These are phyloP conservation scores for Priceomyces melissophilus DNA, from an alignment of 805 yeast genomes.

Conservation along the genomic window DNA sequence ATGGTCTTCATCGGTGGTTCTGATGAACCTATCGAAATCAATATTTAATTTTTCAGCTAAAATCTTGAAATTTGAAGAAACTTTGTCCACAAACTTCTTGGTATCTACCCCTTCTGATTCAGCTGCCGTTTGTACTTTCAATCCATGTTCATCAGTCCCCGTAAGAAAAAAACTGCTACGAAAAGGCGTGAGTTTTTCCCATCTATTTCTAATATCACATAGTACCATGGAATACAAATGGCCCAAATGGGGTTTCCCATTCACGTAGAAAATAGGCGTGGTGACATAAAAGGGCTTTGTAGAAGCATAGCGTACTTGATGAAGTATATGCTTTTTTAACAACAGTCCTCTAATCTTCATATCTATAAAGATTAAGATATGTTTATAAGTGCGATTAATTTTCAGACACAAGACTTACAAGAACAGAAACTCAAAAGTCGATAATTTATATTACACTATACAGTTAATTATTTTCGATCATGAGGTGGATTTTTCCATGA, in stretches of 20 bases:
- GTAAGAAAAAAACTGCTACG: slow-evolving; percentile 58
- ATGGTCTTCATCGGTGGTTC: slow-evolving; percentile 90
- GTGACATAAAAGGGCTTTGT: slow-evolving; percentile 53
- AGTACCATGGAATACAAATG: slow-evolving; percentile 85
- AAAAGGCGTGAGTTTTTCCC: slow-evolving; percentile 49
- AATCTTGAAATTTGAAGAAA: slow-evolving; percentile 59
- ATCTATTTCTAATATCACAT: slow-evolving; percentile 74
- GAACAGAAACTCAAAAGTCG: too few relatives aligned
- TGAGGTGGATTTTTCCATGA: slow-evolving; percentile 45
- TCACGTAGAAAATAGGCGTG: slow-evolving; percentile 94
- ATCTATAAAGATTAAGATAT: too few relatives aligned
- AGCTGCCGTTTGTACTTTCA: slow-evolving; percentile 90
- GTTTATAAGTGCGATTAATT: too few relatives aligned
- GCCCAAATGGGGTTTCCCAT: slow-evolving; percentile 92
- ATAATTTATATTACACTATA: too few relatives aligned
- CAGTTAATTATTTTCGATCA: background rate
- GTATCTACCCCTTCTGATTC: slow-evolving; percentile 47
- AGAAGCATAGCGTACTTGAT: slow-evolving; percentile 2
- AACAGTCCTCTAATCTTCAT: too few relatives aligned
- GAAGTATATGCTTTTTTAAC: too few relatives aligned
- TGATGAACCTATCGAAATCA: slow-evolving; percentile 68
- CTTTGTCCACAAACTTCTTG: slow-evolving; percentile 65
- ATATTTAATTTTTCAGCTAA: slow-evolving; percentile 61
- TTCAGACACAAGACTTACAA: too few relatives aligned
- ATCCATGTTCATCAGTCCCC: slow-evolving; percentile 97